Base-by-base conservation (phyloP, 129 eudicot species). In the Sambucus nigra region DNA sequence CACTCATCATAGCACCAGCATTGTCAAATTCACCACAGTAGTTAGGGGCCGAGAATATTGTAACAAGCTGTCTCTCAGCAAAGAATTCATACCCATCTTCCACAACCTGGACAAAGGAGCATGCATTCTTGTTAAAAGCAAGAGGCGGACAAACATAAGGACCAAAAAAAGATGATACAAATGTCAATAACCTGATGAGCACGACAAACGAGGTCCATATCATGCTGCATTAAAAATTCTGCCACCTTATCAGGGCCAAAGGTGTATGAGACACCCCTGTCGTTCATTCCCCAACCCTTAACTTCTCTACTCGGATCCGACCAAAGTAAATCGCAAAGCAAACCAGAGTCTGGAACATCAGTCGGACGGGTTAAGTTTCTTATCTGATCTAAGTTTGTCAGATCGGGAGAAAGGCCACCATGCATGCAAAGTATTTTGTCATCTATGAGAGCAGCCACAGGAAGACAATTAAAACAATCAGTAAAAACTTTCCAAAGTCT, bases 1-100 rank as follows among this genome's bases (percentile, higher is more conserved):
- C 94, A 40, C 87, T 83, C 94, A 83, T 83, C 94, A 83, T 75
- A 19, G 94, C 84, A 72, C 94, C 94, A 35, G 94, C 94, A 70
- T 83, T 83, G 51, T 83, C 87, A 67, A 83, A 83, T 67, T 83
- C 94, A 27, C 94, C 94, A 28, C 93, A 83, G 57, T 83, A 83
- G 55, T 83, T 83, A 0, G 93, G 93, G 35, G 94, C 94, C 22
- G 94, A 83, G 57, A 83, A 83, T 26, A 83, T 67, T 15, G 94
- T 83, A 47, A 83, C 94, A 53, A 83, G 87, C 65, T 83, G 94
- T 52, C 87, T 73, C 10, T 83, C 94, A 64, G 94, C 94, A 63
- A 83, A 83, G 51, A 83, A 79, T 57, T 83, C 94, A 67, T 79
- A 83, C 39, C 94, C 94, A 72, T 83, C 94, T 55, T 83, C 94